These are phyloP conservation scores for Meira miltonrushii DNA, from an alignment of 1,284 basidiomycete species.

Conservation along the genomic window DNA sequence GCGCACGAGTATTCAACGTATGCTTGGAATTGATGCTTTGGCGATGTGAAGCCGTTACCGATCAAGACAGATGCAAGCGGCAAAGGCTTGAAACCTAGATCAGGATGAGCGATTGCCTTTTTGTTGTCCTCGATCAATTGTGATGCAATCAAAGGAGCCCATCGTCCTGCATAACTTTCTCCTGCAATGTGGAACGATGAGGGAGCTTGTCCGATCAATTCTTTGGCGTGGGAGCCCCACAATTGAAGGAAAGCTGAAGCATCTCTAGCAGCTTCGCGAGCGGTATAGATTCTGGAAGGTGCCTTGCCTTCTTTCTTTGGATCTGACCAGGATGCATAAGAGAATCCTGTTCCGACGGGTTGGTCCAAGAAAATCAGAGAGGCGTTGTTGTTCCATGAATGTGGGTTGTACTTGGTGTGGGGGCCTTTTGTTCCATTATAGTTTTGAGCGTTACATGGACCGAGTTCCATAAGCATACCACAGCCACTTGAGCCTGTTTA, in stretches of 20 bases:
- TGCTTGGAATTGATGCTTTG: conserved; percentile 42
- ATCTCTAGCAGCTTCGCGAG: conserved; percentile 40
- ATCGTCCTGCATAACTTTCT: conserved; percentile 48
- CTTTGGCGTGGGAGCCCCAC: conserved; percentile 37
- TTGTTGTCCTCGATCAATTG: conserved; percentile 47
- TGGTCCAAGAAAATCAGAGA: conserved; percentile 49
- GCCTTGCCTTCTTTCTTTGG: conserved; percentile 25
- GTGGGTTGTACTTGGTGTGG: conserved; percentile 37
- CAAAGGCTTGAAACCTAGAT: conserved; percentile 36
- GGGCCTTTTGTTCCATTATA: conserved; percentile 23
- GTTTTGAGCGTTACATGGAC: conserved; percentile 42
- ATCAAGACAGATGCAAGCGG: conserved; percentile 42
- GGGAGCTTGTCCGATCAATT: conserved; percentile 20
- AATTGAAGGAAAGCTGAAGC: conserved; percentile 48
- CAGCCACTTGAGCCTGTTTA: conserved; percentile 41
- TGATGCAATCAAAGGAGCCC: conserved; percentile 38
- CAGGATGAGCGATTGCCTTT: conserved; percentile 29
- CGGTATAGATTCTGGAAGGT: conserved; percentile 34
- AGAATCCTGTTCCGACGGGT: conserved; percentile 47
- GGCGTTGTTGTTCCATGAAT: conserved; percentile 46
- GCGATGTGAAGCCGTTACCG: conserved; percentile 51
- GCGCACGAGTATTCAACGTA: conserved; percentile 47
- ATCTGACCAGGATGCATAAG: conserved; percentile 49
- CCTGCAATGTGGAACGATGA: conserved; percentile 27
- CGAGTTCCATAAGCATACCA: conserved; percentile 48